Percentiles rank a stretch among this genome's conserved stretches.
phyloP scores from a whole-genome alignment of 2,329 filamentous ascomycete genomes.

The Capronia coronata region DNA sequence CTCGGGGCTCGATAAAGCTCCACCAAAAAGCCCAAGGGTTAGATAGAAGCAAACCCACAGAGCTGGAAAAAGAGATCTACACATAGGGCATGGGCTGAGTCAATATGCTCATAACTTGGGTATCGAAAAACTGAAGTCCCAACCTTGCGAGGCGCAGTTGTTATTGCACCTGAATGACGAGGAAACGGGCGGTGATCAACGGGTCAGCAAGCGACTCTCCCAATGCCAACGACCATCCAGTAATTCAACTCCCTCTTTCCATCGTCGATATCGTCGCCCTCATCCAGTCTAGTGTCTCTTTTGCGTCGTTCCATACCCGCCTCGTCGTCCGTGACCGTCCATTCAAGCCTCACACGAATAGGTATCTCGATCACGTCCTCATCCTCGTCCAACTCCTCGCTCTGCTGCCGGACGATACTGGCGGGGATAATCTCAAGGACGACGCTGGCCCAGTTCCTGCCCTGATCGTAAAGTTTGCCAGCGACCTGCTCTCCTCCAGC shows the following conservation, averaged over 20 bases:
- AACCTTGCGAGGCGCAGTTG: not conserved
- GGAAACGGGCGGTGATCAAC: not conserved
- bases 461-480: constrained; percentile 93
- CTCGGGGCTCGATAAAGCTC: too few relatives aligned
- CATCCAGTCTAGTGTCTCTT: constrained; percentile 29
- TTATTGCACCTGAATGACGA: not conserved
- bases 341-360: constrained; percentile 86
- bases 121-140: not conserved
- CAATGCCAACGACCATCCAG: constrained; percentile 88
- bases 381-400: constrained; percentile 42
- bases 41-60: not conserved
- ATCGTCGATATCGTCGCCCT: constrained; percentile 51
- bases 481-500: constrained; percentile 64
- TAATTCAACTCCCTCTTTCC: constrained; percentile 87
- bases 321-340: constrained; percentile 49
- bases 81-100: not conserved
- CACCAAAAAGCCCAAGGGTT: not conserved
- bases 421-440: constrained; percentile 80
- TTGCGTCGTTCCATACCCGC: constrained; percentile 38
- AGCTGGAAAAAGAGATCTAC: not conserved
- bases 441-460: constrained; percentile 90
- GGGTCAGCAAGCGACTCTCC: constrained; percentile 54
- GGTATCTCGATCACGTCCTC: constrained; percentile 77
- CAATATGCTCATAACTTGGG: not conserved
- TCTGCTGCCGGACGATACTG: constrained; percentile 26